Percentiles rank a stretch among this genome's conserved stretches.
These are phyloP conservation scores for Fagopyrum homotropicum DNA, from an alignment of 148 eudicot species.

Conservation along the genomic window DNA sequence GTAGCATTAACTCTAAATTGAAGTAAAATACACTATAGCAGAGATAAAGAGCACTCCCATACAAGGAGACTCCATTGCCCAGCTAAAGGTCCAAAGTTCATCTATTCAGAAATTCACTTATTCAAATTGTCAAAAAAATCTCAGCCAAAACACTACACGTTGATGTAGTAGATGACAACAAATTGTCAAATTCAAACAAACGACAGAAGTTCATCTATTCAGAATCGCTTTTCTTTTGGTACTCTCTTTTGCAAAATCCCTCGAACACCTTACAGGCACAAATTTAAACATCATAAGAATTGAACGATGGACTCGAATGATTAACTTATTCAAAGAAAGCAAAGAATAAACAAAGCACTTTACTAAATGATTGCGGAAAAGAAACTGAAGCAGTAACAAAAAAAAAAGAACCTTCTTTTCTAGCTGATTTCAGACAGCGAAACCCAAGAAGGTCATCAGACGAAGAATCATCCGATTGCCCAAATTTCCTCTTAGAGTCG, in stretches of 20 bases:
- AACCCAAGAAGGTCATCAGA: neutral
- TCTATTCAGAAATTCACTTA: no score
- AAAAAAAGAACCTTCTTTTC: neutral
- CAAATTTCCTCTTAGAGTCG: constrained; percentile 2
- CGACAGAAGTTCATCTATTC: neutral
- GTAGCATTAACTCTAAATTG: neutral
- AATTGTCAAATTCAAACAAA: neutral
- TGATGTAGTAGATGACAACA: neutral
- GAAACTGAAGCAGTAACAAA: neutral
- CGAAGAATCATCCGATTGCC: neutral
- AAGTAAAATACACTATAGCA: neutral
- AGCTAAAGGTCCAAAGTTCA: neutral
- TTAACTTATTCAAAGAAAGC: neutral
- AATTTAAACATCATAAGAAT: neutral
- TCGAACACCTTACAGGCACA: constrained; percentile 7
- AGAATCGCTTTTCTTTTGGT: neutral
- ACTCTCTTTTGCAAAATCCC: neutral
- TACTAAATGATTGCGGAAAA: neutral
- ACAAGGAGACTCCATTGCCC: neutral
- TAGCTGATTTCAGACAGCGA: constrained; percentile 7
- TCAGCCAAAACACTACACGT: neutral
- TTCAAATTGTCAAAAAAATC: neutral
- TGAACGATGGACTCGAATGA: neutral
- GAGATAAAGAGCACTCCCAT: neutral
- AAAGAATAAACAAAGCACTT: neutral